A percentile compares a stretch with the other conserved stretches of the same genome.
Conservation (phyloP, 495 filamentous ascomycete genomes). For the Aspergillus steynii region DNA sequence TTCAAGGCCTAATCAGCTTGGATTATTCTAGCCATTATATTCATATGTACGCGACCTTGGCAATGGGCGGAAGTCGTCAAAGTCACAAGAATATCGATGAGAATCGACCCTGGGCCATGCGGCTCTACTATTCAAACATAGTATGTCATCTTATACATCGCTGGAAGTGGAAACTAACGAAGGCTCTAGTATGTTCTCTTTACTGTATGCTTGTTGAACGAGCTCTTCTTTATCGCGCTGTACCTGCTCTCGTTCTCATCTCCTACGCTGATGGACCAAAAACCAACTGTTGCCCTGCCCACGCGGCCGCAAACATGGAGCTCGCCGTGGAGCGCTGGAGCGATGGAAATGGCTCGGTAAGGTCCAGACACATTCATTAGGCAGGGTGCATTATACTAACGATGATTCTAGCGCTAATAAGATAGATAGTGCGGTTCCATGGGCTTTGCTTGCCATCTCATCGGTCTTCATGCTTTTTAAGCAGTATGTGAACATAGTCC, state of each 20-base stretch:
- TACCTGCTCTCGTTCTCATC: constrained; percentile 86
- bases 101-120: constrained; percentile 58
- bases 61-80: constrained; percentile 53
- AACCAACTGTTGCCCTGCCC: not conserved
- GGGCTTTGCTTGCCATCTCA: not conserved
- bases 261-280: constrained; percentile 46
- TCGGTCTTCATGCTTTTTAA: constrained; percentile 66
- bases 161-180: not conserved
- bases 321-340: constrained; percentile 6
- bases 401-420: constrained; percentile 1
- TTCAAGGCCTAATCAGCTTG: constrained; percentile 79
- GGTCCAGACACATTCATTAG: not conserved
- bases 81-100: constrained; percentile 82
- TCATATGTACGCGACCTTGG: constrained; percentile 79
- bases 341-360: constrained; percentile 9
- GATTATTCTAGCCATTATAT: constrained; percentile 88
- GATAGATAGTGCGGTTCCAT: not conserved
- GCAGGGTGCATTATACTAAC: not conserved
- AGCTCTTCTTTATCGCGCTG: constrained; percentile 82
- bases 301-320: constrained; percentile 21
- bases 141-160: constrained; percentile 57
- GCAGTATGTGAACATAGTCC: constrained; percentile 79
- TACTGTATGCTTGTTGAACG: constrained; percentile 73
- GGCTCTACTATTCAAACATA: constrained; percentile 85
- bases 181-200: constrained; percentile 60